phyloP scores from a whole-genome alignment of 371 early-diverging fungal genomes.

The Lichtheimia hyalospora region DNA sequence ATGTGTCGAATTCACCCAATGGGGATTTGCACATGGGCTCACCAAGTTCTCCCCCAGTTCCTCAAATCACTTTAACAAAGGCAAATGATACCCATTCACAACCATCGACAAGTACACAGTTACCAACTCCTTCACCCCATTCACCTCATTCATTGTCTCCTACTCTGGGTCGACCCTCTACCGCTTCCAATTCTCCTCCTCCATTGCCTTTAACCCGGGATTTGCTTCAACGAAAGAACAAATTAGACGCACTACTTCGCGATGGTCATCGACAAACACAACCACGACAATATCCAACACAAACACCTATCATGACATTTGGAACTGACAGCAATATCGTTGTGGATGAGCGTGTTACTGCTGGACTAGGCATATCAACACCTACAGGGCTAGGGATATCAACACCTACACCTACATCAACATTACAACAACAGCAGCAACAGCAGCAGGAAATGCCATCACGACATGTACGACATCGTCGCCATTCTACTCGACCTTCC shows the following conservation, averaged over 20 bases:
- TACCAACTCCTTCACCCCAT: constrained; percentile 9
- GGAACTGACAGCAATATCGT: constrained; percentile 10
- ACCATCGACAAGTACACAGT: constrained; percentile 7
- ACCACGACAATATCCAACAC: background rate
- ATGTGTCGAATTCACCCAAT: constrained; percentile 8
- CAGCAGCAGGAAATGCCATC: background rate
- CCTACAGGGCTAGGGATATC: background rate
- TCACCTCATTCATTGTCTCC: constrained; percentile 16
- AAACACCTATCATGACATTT: constrained; percentile 10
- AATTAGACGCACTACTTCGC: constrained; percentile 31
- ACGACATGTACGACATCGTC: constrained; percentile 3
- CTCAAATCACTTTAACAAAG: constrained; percentile 42
- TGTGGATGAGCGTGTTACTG: constrained; percentile 38
- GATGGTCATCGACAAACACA: constrained; percentile 11
- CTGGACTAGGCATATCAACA: constrained; percentile 32
- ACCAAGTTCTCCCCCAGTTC: constrained; percentile 19
- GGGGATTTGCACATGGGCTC: background rate
- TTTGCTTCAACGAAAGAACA: constrained; percentile 38
- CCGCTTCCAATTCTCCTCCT: background rate
- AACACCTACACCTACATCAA: background rate
- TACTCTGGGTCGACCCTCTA: background rate
- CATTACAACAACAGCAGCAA: background rate
- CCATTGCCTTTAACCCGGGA: constrained; percentile 51
- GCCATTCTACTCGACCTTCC: constrained; percentile 8
- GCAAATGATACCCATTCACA: constrained; percentile 7